phyloP scores from a whole-genome alignment of 176 grass and related monocot species.

The Triticum timopheevii region DNA sequence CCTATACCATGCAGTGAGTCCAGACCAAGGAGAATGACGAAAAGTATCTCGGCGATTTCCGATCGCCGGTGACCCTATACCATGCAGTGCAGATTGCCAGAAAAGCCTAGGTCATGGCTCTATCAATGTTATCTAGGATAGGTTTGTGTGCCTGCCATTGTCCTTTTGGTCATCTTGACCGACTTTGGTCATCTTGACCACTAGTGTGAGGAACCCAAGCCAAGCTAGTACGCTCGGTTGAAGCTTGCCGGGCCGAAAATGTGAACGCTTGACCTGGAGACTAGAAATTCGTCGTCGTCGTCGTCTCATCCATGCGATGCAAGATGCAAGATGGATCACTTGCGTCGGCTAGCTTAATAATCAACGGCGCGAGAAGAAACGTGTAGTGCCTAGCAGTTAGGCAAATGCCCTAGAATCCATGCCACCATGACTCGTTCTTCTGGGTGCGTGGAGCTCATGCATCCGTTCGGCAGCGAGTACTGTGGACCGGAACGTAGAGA shows the following conservation, averaged over 20 bases:
- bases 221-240: not conserved
- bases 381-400: not conserved
- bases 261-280: not conserved
- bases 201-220: not conserved
- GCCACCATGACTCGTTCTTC: not conserved
- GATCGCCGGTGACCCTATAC: not conserved
- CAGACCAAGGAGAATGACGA: not conserved
- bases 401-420: slow-evolving; percentile 10
- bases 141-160: not conserved
- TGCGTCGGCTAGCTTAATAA: too few relatives aligned
- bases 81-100: not conserved
- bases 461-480: not conserved
- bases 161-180: not conserved
- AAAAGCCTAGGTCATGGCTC: not conserved
- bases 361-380: too few relatives aligned
- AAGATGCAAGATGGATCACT: not conserved
- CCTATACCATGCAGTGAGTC: not conserved
- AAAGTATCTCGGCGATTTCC: not conserved
- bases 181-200: not conserved
- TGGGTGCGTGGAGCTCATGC: not conserved
- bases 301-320: not conserved
- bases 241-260: not conserved
- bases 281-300: not conserved
- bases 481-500: not conserved
- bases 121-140: not conserved